These are phyloP conservation scores for Populus hybrid DNA, from an alignment of 441 rosid genomes.

Conservation along the genomic window DNA sequence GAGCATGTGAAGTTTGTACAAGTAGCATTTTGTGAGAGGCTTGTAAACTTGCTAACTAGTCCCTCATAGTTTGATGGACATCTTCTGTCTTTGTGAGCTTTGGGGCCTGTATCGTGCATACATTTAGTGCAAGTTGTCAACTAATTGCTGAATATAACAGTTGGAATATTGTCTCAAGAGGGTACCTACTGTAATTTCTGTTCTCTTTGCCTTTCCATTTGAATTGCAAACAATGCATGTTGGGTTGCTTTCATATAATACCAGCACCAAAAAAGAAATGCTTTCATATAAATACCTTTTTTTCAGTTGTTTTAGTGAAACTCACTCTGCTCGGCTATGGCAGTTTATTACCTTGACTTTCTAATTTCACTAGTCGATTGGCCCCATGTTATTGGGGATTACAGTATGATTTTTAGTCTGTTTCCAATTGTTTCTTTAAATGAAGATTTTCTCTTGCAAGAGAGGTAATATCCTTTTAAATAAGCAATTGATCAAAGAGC, in stretches of 20 bases:
- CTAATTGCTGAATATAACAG: neutral
- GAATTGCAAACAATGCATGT: too few relatives aligned
- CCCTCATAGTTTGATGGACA: neutral
- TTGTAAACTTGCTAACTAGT: neutral
- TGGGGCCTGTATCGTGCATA: neutral
- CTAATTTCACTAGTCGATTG: neutral
- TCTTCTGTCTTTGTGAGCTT: neutral
- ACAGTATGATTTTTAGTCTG: neutral
- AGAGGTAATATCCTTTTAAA: neutral
- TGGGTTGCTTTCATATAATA: neutral
- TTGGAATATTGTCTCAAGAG: neutral
- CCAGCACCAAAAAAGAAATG: neutral
- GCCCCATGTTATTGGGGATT: neutral
- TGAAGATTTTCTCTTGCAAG: neutral
- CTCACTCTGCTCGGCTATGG: neutral
- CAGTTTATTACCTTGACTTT: neutral
- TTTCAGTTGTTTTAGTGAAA: neutral
- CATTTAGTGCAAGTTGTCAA: neutral
- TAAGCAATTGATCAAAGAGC: neutral
- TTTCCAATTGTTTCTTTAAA: neutral
- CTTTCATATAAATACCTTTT: neutral
- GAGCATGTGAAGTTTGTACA: conserved; percentile 8
- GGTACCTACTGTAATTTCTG: neutral
- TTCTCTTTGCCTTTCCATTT: neutral
- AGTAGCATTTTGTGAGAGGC: neutral